These are phyloP conservation scores for Schwanniomyces sp. DNA, from an alignment of 805 yeast species.

Conservation along the genomic window DNA sequence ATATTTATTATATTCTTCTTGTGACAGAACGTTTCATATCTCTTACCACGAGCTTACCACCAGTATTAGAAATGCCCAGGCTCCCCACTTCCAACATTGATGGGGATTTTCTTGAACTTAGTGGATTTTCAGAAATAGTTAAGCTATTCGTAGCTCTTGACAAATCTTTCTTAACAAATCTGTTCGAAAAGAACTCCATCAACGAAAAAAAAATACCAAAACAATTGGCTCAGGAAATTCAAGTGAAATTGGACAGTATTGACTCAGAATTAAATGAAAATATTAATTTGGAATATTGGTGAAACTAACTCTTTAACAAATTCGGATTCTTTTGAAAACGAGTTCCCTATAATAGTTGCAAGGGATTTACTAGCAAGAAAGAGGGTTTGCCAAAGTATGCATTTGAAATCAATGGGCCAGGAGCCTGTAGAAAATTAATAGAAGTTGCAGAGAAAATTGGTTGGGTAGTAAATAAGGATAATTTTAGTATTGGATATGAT, in stretches of 20 bases:
- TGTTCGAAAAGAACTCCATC: too few species aligned
- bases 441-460: constrained; percentile 31
- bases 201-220: too few species aligned
- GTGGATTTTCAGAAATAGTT: constrained; percentile 36
- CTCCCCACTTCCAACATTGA: constrained; percentile 33
- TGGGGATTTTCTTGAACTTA: constrained; percentile 34
- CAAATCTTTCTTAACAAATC: too few species aligned
- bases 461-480: constrained; percentile 14
- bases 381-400: constrained; percentile 36
- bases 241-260: too few species aligned
- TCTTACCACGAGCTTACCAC: constrained; percentile 37
- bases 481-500: constrained; percentile 5
- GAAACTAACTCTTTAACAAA: too few species aligned
- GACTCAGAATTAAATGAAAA: too few species aligned
- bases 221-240: too few species aligned
- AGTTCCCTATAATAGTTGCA: too few species aligned
- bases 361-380: too few species aligned
- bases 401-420: constrained; percentile 41
- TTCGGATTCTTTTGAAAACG: too few species aligned
- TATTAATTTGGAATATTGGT: too few species aligned
- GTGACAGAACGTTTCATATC: constrained; percentile 41
- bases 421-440: constrained; percentile 32
- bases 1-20: constrained; percentile 35
- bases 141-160: too few species aligned
- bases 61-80: constrained; percentile 35